Evolutionary conservation across 352 stramenopile species (phyloP).

Genomic region (Phytophthora melonis): DNA sequence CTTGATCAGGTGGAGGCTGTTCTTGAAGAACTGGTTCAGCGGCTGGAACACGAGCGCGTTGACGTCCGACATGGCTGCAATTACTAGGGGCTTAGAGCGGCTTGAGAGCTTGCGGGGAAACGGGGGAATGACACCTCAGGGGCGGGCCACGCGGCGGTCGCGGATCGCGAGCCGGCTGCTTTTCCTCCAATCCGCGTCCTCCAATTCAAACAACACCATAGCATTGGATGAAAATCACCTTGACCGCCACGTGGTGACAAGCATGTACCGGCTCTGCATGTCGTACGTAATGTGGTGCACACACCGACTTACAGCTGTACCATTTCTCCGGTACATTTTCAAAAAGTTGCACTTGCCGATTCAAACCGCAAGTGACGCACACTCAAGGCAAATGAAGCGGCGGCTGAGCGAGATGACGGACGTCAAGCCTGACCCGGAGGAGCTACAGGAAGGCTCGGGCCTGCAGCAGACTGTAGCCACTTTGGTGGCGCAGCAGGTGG

Average conservation of each 20-base stretch:
- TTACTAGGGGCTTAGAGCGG: too few relatives aligned
- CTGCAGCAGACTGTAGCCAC: slow-evolving; percentile 52
- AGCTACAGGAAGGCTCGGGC: slow-evolving; percentile 26
- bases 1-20: slow-evolving; percentile 98
- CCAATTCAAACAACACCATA: background rate
- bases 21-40: slow-evolving; percentile 97
- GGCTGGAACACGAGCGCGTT: slow-evolving; percentile 96
- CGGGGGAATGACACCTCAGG: slow-evolving; percentile 30
- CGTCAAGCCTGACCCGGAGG: slow-evolving; percentile 20
- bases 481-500: slow-evolving; percentile 51
- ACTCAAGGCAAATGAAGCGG: slow-evolving; percentile 48
- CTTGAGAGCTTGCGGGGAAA: slow-evolving; percentile 14
- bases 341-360: slow-evolving; percentile 31
- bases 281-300: slow-evolving; percentile 4
- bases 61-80: slow-evolving; percentile 81
- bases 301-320: background rate
- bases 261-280: background rate
- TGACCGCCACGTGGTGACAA: slow-evolving; percentile 24
- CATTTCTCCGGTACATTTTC: background rate
- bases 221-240: slow-evolving; percentile 24
- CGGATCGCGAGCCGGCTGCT: slow-evolving; percentile 22
- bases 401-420: slow-evolving; percentile 33
- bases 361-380: slow-evolving; percentile 52
- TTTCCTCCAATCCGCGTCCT: slow-evolving; percentile 29
- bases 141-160: slow-evolving; percentile 33